phyloP scores from a whole-genome alignment of 2,329 filamentous ascomycete species.

The Elsinoe necatrix region DNA sequence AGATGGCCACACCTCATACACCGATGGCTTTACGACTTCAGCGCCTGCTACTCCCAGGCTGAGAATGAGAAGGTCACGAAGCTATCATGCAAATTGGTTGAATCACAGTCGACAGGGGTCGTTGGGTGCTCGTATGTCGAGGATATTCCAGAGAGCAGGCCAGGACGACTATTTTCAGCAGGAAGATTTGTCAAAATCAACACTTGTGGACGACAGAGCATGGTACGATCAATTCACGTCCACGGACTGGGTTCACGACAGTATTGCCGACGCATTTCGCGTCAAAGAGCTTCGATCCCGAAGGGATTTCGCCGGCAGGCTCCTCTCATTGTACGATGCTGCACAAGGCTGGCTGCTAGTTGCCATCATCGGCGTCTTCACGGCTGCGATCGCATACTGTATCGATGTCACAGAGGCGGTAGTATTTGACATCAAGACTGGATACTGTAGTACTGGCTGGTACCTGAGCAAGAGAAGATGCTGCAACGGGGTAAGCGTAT shows the following conservation, averaged over 20 bases:
- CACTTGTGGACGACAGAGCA: constrained; percentile 72
- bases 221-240: constrained; percentile 99
- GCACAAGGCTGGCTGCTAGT: constrained; percentile 92
- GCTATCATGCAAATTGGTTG: constrained; percentile 26
- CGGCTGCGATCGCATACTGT: constrained; percentile 76
- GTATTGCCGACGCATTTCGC: constrained; percentile 86
- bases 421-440: constrained; percentile 85
- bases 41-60: constrained; percentile 35
- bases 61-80: constrained; percentile 20
- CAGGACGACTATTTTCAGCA: constrained; percentile 4
- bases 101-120: constrained; percentile 45
- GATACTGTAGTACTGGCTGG: constrained; percentile 67
- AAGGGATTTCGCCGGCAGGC: constrained; percentile 74
- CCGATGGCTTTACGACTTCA: constrained; percentile 32
- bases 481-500: constrained; percentile 48
- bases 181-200: constrained; percentile 51
- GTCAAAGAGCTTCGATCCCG: constrained; percentile 73
- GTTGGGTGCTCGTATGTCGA: constrained; percentile 41
- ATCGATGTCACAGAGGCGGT: constrained; percentile 80
- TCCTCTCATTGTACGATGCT: constrained; percentile 70
- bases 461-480: constrained; percentile 63
- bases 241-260: constrained; percentile 97
- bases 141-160: constrained; percentile 43
- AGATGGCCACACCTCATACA: constrained; percentile 35
- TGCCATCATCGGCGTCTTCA: constrained; percentile 77